These are phyloP conservation scores for Telopea speciosissima DNA, from an alignment of 177 flowering plant species.

Conservation along the genomic window DNA sequence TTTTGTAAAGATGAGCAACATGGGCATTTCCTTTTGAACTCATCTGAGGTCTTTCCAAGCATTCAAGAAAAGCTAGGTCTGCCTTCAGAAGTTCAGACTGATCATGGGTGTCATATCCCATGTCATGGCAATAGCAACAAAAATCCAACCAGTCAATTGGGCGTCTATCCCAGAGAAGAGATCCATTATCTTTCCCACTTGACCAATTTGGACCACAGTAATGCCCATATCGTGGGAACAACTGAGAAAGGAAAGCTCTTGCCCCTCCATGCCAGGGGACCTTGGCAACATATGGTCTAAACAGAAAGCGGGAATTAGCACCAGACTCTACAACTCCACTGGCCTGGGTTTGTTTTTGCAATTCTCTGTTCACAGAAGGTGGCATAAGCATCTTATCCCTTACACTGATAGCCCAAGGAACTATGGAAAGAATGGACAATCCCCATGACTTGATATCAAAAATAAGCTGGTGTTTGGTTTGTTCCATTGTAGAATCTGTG, in stretches of 20 bases:
- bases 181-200: slow-evolving; percentile 82
- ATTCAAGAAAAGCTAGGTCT: slow-evolving; percentile 86
- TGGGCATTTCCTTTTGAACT: slow-evolving; percentile 50
- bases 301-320: slow-evolving; percentile 30
- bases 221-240: slow-evolving; percentile 89
- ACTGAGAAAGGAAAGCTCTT: slow-evolving; percentile 71
- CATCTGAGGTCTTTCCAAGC: slow-evolving; percentile 73
- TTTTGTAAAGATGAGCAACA: slow-evolving; percentile 57
- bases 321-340: slow-evolving; percentile 16
- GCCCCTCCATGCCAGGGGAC: slow-evolving; percentile 91
- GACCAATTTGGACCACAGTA: slow-evolving; percentile 99
- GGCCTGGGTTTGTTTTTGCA: slow-evolving; percentile 27
- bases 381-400: slow-evolving; percentile 30
- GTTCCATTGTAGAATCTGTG: slow-evolving; percentile 16
- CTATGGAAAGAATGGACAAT: slow-evolving; percentile 42
- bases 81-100: slow-evolving; percentile 84
- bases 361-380: slow-evolving; percentile 35
- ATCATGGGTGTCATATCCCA: slow-evolving; percentile 88
- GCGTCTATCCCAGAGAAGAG: slow-evolving; percentile 76
- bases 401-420: slow-evolving; percentile 49
- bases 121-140: slow-evolving; percentile 96
- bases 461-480: slow-evolving; percentile 21
- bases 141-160: slow-evolving; percentile 93
- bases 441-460: slow-evolving; percentile 41
- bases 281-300: slow-evolving; percentile 86